Evolutionary conservation across 441 rosid genomes (phyloP), one percentile per base, ranked within the genome.

Genomic region (Jatropha multifida): DNA sequence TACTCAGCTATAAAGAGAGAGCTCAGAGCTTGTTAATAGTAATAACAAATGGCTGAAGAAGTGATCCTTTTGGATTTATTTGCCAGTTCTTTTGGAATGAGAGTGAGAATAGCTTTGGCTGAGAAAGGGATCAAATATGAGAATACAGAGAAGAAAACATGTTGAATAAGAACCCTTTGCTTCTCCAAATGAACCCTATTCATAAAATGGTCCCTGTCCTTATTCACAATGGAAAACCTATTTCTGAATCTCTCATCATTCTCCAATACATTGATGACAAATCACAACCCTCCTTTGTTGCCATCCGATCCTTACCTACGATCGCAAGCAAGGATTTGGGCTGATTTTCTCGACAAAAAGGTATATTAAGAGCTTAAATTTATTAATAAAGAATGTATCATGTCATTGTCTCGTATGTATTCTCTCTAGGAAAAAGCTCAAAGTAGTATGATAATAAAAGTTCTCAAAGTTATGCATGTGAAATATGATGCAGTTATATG

Each of bases 301-400:
- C 81, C 81, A 32, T 69, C 71, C 20, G 78, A 79, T 54, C 76
- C 76, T 26, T 71, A 51, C 65, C 66, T 14, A 0, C 15, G 74
- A 14, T 62, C 81, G 17, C 75, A 70, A 52, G 68, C 74, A 27
- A 58, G 76, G 44, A 65, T 79, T 44, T 58, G 62, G 37, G 99
- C 37, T 93, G 91, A 58, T 58, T 58, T 58, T 58, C 20, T 58
- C 7, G 62, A 58, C 80, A 80, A 90, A 41, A 89, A 90, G 94
- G 98, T 90, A 42, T 32, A 32, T 32, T 32, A 32, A 32, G 32
- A 32, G 32, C 32, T 32, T 32, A 32, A 32, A 32, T 32, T 32
- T 32, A 32, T 32, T 32, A 32, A 32, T 32, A 32, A 32, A 32
- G 32, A 32, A 2, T 32, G 32, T 32, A 32, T 32, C 32, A 32